Percentiles rank a stretch among this genome's conserved stretches.
phyloP scores from a whole-genome alignment of 2,329 filamentous ascomycete genomes.

The Phyllosticta citrichinensis region DNA sequence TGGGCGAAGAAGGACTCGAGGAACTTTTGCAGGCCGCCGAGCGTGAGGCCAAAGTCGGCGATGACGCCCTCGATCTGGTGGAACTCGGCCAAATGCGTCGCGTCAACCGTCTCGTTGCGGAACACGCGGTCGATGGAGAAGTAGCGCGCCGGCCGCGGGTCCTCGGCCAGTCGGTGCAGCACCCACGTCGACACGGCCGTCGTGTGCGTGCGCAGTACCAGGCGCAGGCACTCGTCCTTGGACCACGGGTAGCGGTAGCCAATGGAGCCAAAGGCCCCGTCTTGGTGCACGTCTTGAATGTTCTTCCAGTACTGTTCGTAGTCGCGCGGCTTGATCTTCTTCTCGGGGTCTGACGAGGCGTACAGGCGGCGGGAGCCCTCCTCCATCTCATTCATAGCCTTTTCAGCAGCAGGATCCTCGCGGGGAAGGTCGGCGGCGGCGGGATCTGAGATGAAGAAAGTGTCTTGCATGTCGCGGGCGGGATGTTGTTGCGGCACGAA shows the following conservation, averaged over 20 bases:
- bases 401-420: slow-evolving; percentile 42
- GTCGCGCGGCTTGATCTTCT: slow-evolving; percentile 46
- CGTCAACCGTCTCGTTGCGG: slow-evolving; percentile 94
- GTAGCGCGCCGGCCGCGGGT: slow-evolving; percentile 81
- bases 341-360: slow-evolving; percentile 40
- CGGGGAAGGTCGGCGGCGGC: slow-evolving; percentile 58
- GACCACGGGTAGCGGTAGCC: slow-evolving; percentile 95
- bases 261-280: slow-evolving; percentile 87
- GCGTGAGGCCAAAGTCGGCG: slow-evolving; percentile 85
- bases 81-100: slow-evolving; percentile 94
- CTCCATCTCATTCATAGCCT: slow-evolving; percentile 40
- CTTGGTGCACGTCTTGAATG: slow-evolving; percentile 75
- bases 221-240: slow-evolving; percentile 70
- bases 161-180: slow-evolving; percentile 76
- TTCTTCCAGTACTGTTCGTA: slow-evolving; percentile 85
- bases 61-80: slow-evolving; percentile 98
- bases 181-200: slow-evolving; percentile 86
- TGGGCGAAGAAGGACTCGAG: slow-evolving; percentile 94
- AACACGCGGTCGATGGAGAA: slow-evolving; percentile 99
- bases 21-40: slow-evolving; percentile 88
- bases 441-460: slow-evolving; percentile 95
- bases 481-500: slow-evolving; percentile 97
- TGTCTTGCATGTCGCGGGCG: slow-evolving; percentile 93
- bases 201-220: slow-evolving; percentile 93
- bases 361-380: slow-evolving; percentile 42